A percentile compares a stretch with the other conserved stretches of the same genome.
Evolutionary conservation across 2,329 filamentous ascomycete species (phyloP).

Genomic region (Anthostomella pinea): DNA sequence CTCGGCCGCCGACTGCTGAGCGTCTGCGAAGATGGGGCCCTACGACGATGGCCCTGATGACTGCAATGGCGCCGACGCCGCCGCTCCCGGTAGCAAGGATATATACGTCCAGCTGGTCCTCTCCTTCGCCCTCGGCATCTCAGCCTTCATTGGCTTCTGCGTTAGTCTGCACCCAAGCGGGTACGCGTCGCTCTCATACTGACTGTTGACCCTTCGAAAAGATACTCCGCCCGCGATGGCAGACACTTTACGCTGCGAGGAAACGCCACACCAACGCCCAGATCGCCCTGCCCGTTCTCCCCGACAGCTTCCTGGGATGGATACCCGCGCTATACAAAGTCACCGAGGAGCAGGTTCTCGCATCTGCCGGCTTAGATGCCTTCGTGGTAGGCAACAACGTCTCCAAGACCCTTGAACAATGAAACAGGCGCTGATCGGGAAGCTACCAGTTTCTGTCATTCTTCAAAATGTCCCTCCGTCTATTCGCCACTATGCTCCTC

Average conservation of each 20-base stretch:
- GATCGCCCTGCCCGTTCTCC: constrained; percentile 69
- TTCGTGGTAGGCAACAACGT: constrained; percentile 67
- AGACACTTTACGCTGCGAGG: constrained; percentile 82
- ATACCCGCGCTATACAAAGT: constrained; percentile 82
- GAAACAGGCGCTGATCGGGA: constrained; percentile 32
- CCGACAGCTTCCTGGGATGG: constrained; percentile 88
- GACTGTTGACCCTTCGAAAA: constrained; percentile 35
- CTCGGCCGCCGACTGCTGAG: neutral
- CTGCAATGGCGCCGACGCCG: constrained; percentile 22
- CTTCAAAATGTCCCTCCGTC: constrained; percentile 90
- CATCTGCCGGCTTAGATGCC: constrained; percentile 88
- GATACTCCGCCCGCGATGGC: constrained; percentile 89
- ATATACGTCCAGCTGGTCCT: constrained; percentile 66
- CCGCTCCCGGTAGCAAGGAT: constrained; percentile 42
- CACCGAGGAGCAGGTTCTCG: constrained; percentile 83
- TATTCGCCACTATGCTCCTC: constrained; percentile 75
- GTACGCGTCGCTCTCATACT: constrained; percentile 3
- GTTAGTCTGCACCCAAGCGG: constrained; percentile 42
- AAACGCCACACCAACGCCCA: constrained; percentile 66
- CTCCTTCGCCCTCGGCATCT: constrained; percentile 66
- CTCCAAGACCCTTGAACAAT: neutral
- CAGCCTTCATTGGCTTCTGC: constrained; percentile 75
- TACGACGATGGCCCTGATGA: constrained; percentile 11
- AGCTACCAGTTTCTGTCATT: constrained; percentile 69
- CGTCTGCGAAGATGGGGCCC: constrained; percentile 9